These are phyloP conservation scores for Naganishia randhawae DNA, from an alignment of 768 basidiomycete species.

Conservation along the genomic window DNA sequence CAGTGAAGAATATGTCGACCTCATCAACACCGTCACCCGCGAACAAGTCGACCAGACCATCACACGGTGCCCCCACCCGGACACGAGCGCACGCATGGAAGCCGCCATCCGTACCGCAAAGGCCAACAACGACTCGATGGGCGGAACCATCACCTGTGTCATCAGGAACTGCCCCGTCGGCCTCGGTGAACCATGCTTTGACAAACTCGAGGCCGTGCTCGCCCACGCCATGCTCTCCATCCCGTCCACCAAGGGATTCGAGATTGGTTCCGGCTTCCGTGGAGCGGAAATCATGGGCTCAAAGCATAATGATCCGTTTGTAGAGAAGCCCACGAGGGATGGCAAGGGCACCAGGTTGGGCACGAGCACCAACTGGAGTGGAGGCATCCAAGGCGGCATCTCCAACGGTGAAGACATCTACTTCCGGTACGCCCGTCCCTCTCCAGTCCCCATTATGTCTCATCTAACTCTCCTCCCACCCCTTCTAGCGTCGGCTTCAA, in stretches of 20 bases:
- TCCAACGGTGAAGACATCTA: conserved; percentile 96
- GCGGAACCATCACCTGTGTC: conserved; percentile 96
- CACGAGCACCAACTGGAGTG: conserved; percentile 90
- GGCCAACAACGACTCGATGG: conserved; percentile 85
- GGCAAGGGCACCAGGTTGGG: conserved; percentile 56
- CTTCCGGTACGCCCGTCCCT: conserved; percentile 65
- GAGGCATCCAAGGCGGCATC: conserved; percentile 96
- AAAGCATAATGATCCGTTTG: conserved; percentile 86
- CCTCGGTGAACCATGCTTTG: conserved; percentile 94
- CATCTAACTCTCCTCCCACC: neutral
- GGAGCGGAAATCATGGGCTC: conserved; percentile 91
- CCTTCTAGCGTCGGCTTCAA: conserved; percentile 85
- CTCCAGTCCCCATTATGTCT: neutral
- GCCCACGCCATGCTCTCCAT: conserved; percentile 98
- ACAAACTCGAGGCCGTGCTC: conserved; percentile 94
- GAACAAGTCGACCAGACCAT: conserved; percentile 80
- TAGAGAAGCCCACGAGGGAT: conserved; percentile 29
- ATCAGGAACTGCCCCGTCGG: conserved; percentile 85
- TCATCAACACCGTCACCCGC: conserved; percentile 74
- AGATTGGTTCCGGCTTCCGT: conserved; percentile 92
- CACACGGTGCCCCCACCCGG: conserved; percentile 84
- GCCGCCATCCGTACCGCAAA: conserved; percentile 92
- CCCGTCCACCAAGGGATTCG: conserved; percentile 96
- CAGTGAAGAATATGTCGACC: conserved; percentile 68
- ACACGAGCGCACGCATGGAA: conserved; percentile 86